Conservation (phyloP, 352 stramenopile genomes). For the Globisporangium okanoganense region DNA sequence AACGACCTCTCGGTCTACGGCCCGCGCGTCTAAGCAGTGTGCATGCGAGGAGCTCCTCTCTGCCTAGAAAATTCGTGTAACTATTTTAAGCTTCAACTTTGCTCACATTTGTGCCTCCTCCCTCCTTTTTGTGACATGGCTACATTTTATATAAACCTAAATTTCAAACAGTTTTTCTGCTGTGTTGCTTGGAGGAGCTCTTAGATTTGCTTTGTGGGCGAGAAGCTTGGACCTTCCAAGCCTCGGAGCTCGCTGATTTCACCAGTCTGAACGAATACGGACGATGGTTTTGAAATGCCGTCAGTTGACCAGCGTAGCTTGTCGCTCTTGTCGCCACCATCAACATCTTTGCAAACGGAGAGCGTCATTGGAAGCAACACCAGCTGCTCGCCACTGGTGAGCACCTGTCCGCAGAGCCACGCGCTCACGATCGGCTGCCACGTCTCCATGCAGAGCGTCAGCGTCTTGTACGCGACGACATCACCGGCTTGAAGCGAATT, state of each 20-base stretch:
- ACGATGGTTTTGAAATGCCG: not conserved
- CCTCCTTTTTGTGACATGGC: not conserved
- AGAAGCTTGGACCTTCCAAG: conserved; percentile 35
- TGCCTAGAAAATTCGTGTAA: no score
- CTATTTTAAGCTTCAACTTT: no score
- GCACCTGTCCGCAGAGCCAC: conserved; percentile 55
- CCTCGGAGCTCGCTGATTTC: conserved; percentile 56
- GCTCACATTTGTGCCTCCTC: not conserved
- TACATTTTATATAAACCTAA: no score
- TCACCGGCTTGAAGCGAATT: conserved; percentile 32
- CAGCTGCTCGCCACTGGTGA: not conserved
- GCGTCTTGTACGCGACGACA: conserved; percentile 69
- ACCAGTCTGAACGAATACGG: conserved; percentile 3
- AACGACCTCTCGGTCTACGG: no score
- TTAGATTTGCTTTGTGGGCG: not conserved
- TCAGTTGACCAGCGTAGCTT: conserved; percentile 11
- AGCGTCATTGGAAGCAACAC: conserved; percentile 4
- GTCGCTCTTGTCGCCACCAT: conserved; percentile 11
- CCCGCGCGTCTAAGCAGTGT: no score
- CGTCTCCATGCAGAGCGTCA: conserved; percentile 73
- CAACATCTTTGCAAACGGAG: not conserved
- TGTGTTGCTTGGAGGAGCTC: not conserved
- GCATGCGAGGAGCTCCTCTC: no score
- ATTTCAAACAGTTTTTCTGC: no score
- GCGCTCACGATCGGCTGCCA: conserved; percentile 69